Evolutionary conservation across 2,329 filamentous ascomycete genomes (phyloP).

Genomic region (Stromatinia cepivora): DNA sequence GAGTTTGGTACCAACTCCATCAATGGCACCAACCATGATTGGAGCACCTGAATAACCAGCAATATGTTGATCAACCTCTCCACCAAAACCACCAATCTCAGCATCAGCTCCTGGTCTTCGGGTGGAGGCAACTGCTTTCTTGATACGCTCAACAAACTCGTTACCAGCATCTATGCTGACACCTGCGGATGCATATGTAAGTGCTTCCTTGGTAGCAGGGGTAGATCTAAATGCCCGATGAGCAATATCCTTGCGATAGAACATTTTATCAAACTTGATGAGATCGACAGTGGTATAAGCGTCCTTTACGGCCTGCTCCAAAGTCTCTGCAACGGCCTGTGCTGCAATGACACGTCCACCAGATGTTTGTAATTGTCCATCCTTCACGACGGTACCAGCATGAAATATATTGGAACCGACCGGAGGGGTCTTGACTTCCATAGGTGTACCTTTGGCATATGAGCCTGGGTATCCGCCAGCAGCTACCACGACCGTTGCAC

Average conservation of each 20-base stretch:
- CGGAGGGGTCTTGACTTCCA: slow-evolving; percentile 50
- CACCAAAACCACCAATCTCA: slow-evolving; percentile 83
- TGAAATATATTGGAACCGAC: slow-evolving; percentile 78
- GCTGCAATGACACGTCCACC: slow-evolving; percentile 92
- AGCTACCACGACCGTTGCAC: slow-evolving; percentile 90
- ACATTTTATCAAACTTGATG: slow-evolving; percentile 63
- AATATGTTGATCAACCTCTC: slow-evolving; percentile 74
- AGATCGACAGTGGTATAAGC: slow-evolving; percentile 82
- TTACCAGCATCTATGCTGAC: slow-evolving; percentile 96
- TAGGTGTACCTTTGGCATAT: slow-evolving; percentile 76
- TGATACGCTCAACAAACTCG: slow-evolving; percentile 88
- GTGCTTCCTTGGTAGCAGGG: slow-evolving; percentile 46
- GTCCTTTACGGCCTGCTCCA: slow-evolving; percentile 79
- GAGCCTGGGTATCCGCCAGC: slow-evolving; percentile 86
- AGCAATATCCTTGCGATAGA: slow-evolving; percentile 85
- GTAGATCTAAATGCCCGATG: slow-evolving; percentile 64
- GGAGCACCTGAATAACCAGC: slow-evolving; percentile 75
- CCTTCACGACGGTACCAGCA: slow-evolving; percentile 74
- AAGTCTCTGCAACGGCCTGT: slow-evolving; percentile 73
- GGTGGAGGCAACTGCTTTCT: slow-evolving; percentile 82
- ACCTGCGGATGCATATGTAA: slow-evolving; percentile 92
- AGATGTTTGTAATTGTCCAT: slow-evolving; percentile 67
- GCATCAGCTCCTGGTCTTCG: slow-evolving; percentile 84
- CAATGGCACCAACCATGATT: slow-evolving; percentile 88
- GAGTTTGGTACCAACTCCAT: slow-evolving; percentile 95